These are phyloP conservation scores for Alternaria tenuissima DNA, from an alignment of 2,329 filamentous ascomycete genomes.

Conservation along the genomic window DNA sequence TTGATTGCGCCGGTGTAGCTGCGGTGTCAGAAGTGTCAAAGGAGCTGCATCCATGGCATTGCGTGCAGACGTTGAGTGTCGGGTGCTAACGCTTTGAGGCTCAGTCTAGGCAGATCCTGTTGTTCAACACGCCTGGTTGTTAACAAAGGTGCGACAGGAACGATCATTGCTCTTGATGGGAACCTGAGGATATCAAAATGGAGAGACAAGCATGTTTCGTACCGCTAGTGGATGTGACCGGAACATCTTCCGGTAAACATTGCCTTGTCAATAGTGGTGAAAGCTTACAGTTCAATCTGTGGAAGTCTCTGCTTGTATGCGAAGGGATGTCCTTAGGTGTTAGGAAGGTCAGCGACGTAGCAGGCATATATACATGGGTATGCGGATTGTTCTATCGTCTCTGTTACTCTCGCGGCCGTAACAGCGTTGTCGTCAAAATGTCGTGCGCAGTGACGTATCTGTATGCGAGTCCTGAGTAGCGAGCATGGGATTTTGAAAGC, in stretches of 20 bases:
- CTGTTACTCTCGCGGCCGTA: background rate
- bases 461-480: background rate
- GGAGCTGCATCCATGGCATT: slow-evolving; percentile 11
- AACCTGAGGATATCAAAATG: background rate
- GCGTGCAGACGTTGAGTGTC: slow-evolving; percentile 13
- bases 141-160: slow-evolving; percentile 1
- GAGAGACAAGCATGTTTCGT: background rate
- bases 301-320: background rate
- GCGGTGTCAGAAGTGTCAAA: slow-evolving; percentile 9
- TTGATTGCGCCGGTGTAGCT: slow-evolving; percentile 12
- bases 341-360: background rate
- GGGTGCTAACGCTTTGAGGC: slow-evolving; percentile 13
- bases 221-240: background rate
- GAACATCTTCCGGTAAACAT: background rate
- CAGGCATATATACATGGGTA: background rate
- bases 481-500: slow-evolving; percentile 10
- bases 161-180: background rate
- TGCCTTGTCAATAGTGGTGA: background rate
- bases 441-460: background rate
- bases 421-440: background rate
- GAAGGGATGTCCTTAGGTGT: background rate
- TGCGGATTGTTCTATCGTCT: background rate
- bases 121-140: slow-evolving; percentile 9
- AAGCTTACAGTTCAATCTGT: background rate
- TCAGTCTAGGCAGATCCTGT: slow-evolving; percentile 10